Base-by-base conservation (phyloP, 129 eudicot genomes). In the Scalesia atractyloides region DNA sequence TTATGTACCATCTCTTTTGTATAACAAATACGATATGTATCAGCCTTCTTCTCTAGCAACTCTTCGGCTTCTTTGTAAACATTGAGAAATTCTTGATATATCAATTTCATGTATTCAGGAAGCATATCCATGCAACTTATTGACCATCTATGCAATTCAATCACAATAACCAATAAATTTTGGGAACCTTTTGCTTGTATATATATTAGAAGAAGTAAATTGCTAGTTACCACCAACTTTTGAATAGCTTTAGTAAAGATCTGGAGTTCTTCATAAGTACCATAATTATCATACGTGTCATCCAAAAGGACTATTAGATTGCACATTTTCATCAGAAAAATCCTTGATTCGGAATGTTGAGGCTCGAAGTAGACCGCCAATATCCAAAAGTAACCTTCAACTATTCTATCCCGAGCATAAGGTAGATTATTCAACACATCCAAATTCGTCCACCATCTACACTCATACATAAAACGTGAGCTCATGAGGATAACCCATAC, bases 361-460 rank as follows among this genome's bases (percentile, higher is more conserved):
- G 86, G 86, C 79, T 81, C 84, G 24, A 84, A 81, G 53, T 79
- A 78, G 17, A 75, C 70, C 5, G 64, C 85, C 24, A 82, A 12
- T 19, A 58, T 46, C 87, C 86, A 84, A 66, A 87, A 87, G 60
- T 79, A 87, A 48, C 84, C 76, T 60, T 82, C 88, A 30, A 73
- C 83, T 62, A 84, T 20, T 76, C 87, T 83, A 39, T 85, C 90
- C 50, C 86, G 78, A 20, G 81, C 84, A 60, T 68, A 82, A 11
- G 91, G 83, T 59, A 83, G 75, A 51, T 80, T 83, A 14, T 39
- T 66, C 18, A 22, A 33, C 17, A 74, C 66, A 58, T 84, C 81
- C 34, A 80, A 66, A 15, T 70, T 77, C 49, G 72, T 76, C 88
- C 85, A 80, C 85, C 88, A 24, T 24, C 30, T 24, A 24, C 2